Conservation (phyloP, 2,329 filamentous ascomycete genomes). For the Xylaria sp. region DNA sequence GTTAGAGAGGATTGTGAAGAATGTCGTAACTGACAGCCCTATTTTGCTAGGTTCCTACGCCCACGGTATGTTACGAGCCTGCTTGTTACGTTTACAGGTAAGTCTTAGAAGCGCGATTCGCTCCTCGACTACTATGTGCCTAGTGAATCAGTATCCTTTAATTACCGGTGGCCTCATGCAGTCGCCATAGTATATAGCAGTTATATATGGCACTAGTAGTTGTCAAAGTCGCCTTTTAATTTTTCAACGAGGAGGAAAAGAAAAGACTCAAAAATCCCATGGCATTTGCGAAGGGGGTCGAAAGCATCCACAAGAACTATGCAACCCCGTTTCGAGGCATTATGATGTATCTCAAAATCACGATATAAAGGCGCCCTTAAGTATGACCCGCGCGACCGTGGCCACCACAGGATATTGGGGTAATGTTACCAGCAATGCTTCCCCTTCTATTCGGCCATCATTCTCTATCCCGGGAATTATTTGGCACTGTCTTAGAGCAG, state of each 20-base stretch:
- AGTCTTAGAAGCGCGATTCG: conserved; percentile 11
- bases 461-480: conserved; percentile 16
- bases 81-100: conserved; percentile 7
- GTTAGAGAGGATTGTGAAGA: neutral
- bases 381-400: conserved; percentile 11
- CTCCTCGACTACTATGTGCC: neutral
- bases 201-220: neutral
- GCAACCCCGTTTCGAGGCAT: neutral
- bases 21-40: conserved; percentile 16
- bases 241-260: too few relatives aligned
- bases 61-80: neutral
- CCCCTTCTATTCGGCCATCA: conserved; percentile 10
- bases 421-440: conserved; percentile 24
- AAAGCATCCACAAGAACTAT: neutral
- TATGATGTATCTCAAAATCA: conserved; percentile 9
- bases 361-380: neutral
- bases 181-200: neutral
- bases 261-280: neutral
- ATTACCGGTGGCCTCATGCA: neutral
- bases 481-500: conserved; percentile 26
- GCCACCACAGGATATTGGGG: conserved; percentile 16
- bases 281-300: neutral
- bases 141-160: neutral
- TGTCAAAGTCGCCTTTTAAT: neutral
- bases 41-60: neutral